Base-by-base conservation (phyloP, 73 alveolate genomes). In the Paramecium sonneborni region DNA sequence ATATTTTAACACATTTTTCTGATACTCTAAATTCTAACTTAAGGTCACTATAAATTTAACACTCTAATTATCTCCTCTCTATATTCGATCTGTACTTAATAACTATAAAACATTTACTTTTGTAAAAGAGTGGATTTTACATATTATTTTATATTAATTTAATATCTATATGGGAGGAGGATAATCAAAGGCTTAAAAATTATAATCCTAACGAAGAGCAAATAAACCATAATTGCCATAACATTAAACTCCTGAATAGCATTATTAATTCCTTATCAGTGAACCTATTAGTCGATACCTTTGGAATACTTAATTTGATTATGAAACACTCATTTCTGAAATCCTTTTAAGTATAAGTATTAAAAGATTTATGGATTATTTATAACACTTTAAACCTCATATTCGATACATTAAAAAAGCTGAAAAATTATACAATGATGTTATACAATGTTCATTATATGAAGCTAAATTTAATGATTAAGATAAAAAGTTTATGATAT, bases 151-250 rank as follows among this genome's bases (percentile, higher is more conserved):
- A n/a, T 52, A 52, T 79, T 24, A 79, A 79, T 41, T 46, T 30
- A 79, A 43, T 79, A 21, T 79, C 4, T 79, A 43, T 79, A 43
- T 43, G 90, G 76, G 90, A 1, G 90, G 76, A 20, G 55, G 55
- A 8, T 14, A 46, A 39, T 10, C 26, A 41, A 37, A 72, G 35
- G 86, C 86, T 39, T 74, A 74, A 74, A 37, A 74, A 79, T 44
- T 43, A 76, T 38, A 43, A 79, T 30, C 69, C 4, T 23, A 35
- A 18, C 20, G 32, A 43, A 79, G 15, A n/a, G 11, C 32, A 39
- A 79, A 41, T 24, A 79, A 79, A 39, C 70, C 88, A 57, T 9
- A 62, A 62, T 26, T 23, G 20, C 90, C 46, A 43, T 23, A 39
- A 12, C 74, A 30, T 2, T 24, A 39, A 15, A 43, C 74, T 3